A percentile compares a stretch with the other conserved stretches of the same genome.
These are phyloP conservation scores for Mycena vulgaris DNA, from an alignment of 768 basidiomycete species.

Conservation along the genomic window DNA sequence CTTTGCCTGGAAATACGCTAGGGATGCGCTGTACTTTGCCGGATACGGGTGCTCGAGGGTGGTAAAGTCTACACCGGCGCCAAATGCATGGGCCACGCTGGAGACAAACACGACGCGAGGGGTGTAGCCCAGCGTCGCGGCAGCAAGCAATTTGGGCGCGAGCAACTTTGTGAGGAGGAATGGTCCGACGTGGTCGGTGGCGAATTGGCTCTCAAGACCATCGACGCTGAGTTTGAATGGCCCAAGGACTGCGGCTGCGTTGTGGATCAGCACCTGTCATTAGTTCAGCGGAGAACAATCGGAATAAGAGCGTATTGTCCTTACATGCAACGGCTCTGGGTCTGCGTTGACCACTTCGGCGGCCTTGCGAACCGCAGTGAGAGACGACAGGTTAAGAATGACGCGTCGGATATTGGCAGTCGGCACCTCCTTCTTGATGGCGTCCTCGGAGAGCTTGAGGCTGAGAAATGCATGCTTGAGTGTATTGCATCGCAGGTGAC, in stretches of 20 bases:
- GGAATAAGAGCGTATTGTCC: neutral
- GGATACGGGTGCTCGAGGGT: neutral
- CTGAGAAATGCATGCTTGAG: neutral
- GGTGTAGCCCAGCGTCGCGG: neutral
- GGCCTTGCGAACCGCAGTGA: constrained; percentile 4
- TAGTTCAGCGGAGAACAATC: no score
- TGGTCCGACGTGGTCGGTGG: neutral
- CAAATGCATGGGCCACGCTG: neutral
- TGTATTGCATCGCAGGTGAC: neutral
- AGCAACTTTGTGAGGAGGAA: constrained; percentile 1
- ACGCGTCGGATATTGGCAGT: constrained; percentile 2
- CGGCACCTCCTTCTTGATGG: constrained; percentile 2
- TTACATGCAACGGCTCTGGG: constrained; percentile 9
- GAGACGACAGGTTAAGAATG: constrained; percentile 4
- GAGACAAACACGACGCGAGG: neutral
- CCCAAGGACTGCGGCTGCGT: neutral
- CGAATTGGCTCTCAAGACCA: neutral
- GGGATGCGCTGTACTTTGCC: neutral
- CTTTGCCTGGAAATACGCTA: neutral
- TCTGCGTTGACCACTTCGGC: constrained; percentile 13
- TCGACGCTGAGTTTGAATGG: neutral
- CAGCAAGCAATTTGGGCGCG: neutral
- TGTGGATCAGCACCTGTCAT: constrained; percentile 3
- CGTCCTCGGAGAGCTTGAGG: constrained; percentile 1
- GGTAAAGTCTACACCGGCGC: neutral